These are phyloP conservation scores for Agapanthus africanus DNA, from an alignment of 106 monocot species.

Conservation along the genomic window DNA sequence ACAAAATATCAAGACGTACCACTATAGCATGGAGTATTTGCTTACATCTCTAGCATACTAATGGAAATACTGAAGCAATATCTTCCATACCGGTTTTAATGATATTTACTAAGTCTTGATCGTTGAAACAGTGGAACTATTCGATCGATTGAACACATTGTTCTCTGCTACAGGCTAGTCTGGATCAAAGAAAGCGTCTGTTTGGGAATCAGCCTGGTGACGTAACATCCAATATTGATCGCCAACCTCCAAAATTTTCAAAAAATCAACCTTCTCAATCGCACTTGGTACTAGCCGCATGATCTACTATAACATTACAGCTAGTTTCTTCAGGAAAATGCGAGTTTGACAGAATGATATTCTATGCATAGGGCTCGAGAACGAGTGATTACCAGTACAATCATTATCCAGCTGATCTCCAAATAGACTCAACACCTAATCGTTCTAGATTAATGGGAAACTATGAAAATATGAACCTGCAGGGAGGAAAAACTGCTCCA, in stretches of 20 bases:
- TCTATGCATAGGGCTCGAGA: constrained; percentile 29
- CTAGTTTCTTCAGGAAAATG: neutral
- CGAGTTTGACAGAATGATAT: neutral
- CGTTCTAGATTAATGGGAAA: constrained; percentile 20
- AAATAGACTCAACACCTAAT: constrained; percentile 22
- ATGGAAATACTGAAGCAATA: neutral
- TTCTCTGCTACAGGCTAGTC: constrained; percentile 26
- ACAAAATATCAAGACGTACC: neutral
- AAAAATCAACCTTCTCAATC: constrained; percentile 17
- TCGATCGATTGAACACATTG: constrained; percentile 7
- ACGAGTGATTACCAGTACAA: constrained; percentile 27
- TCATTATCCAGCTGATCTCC: constrained; percentile 33
- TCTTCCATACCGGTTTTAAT: neutral
- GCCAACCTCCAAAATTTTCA: constrained; percentile 10
- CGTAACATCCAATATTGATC: constrained; percentile 8
- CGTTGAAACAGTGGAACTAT: neutral
- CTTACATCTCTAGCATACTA: constrained; percentile 2
- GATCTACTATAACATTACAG: neutral
- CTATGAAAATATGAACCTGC: constrained; percentile 26
- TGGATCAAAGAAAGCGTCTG: constrained; percentile 21
- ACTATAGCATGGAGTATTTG: neutral
- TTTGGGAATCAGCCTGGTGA: constrained; percentile 25
- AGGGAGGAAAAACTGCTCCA: constrained; percentile 20
- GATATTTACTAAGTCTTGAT: constrained; percentile 2
- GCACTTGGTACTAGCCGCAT: constrained; percentile 11